Evolutionary conservation across 345 rosid genomes (phyloP).

Genomic region (Carallia brachiata): DNA sequence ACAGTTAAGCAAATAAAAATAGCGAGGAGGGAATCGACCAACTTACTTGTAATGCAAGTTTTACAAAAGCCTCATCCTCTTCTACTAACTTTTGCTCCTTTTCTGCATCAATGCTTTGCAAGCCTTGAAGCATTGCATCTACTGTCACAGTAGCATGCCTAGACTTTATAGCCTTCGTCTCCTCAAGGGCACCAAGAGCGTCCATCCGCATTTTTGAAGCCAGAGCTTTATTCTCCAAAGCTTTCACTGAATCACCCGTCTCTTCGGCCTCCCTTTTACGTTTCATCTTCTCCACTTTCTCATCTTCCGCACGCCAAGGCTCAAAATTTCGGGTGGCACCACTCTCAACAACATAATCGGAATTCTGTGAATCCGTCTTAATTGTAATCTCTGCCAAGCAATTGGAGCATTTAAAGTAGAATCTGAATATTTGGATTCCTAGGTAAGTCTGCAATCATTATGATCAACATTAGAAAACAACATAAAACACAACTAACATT

Average conservation of each 20-base stretch:
- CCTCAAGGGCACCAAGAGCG: conserved; percentile 85
- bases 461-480: too few species aligned
- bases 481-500: too few species aligned
- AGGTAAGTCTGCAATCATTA: conserved; percentile 87
- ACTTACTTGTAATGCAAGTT: too few species aligned
- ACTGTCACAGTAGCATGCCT: background rate
- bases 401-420: conserved; percentile 89
- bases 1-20: too few species aligned
- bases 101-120: background rate
- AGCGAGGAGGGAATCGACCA: too few species aligned
- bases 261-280: conserved; percentile 71
- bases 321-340: conserved; percentile 85
- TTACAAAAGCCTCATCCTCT: too few species aligned
- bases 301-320: conserved; percentile 93
- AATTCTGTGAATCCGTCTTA: too few species aligned
- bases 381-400: conserved; percentile 84
- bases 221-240: conserved; percentile 76
- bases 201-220: conserved; percentile 94
- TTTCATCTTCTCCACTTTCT: conserved; percentile 53
- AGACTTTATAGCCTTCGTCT: conserved; percentile 79
- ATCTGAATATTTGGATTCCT: conserved; percentile 83
- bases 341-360: conserved; percentile 80
- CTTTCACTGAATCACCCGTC: conserved; percentile 93
- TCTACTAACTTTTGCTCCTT: background rate
- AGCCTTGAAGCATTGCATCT: background rate